These are phyloP conservation scores for Aplosporella prunicola DNA, from an alignment of 2,329 filamentous ascomycete species.

Conservation along the genomic window DNA sequence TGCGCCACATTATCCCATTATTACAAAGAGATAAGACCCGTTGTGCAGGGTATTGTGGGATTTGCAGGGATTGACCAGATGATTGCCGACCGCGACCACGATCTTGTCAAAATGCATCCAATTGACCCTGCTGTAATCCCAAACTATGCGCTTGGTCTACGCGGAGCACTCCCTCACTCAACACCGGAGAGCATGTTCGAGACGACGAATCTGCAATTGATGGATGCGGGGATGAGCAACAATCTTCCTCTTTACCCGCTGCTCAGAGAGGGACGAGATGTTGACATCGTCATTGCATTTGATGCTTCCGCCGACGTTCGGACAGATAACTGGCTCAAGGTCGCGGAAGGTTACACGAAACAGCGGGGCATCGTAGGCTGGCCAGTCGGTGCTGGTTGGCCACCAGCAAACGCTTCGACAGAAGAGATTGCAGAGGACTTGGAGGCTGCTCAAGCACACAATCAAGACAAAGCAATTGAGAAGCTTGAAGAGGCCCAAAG, in stretches of 20 bases:
- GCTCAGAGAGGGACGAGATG: constrained; percentile 74
- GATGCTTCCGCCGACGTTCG: constrained; percentile 90
- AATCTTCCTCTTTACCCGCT: constrained; percentile 94
- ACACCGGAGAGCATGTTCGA: constrained; percentile 69
- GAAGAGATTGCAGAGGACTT: constrained; percentile 56
- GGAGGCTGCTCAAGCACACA: constrained; percentile 55
- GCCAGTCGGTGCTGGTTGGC: constrained; percentile 94
- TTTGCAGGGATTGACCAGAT: constrained; percentile 71
- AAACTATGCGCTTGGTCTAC: constrained; percentile 79
- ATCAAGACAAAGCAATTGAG: constrained; percentile 49
- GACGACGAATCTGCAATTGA: constrained; percentile 54
- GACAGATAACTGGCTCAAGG: constrained; percentile 91
- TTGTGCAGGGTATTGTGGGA: constrained; percentile 65
- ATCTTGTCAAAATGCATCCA: constrained; percentile 84
- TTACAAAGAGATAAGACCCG: constrained; percentile 82
- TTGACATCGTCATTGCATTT: constrained; percentile 87
- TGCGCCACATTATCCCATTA: constrained; percentile 94
- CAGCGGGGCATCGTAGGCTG: constrained; percentile 89
- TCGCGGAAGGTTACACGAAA: constrained; percentile 83
- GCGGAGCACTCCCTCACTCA: constrained; percentile 61
- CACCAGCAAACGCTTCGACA: constrained; percentile 50
- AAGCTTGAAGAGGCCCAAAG: constrained; percentile 52
- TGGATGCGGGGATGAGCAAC: constrained; percentile 99
- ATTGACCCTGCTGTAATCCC: constrained; percentile 87
- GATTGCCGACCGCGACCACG: constrained; percentile 71